These are phyloP conservation scores for Prosopis cineraria DNA, from an alignment of 306 rosid genomes.

Conservation along the genomic window DNA sequence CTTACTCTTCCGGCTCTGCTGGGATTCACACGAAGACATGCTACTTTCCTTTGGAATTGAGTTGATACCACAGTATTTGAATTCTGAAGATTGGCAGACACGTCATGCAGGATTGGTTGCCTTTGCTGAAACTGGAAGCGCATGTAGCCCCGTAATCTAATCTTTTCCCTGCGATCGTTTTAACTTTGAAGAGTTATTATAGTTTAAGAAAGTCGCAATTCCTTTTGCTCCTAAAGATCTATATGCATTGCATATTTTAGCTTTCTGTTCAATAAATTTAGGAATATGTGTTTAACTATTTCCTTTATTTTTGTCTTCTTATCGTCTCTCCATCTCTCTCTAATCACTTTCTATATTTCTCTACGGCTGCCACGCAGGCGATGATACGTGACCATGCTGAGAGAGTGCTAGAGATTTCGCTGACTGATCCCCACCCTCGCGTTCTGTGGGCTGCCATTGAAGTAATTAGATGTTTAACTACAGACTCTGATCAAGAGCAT, in stretches of 20 bases:
- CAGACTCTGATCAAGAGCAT: too few species aligned
- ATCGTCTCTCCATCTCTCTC: background rate
- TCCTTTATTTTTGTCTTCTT: background rate
- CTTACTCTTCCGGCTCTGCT: conserved; percentile 16
- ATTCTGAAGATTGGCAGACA: conserved; percentile 17
- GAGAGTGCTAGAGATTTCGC: background rate
- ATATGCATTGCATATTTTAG: background rate
- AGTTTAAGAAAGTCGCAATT: background rate
- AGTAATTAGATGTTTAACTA: background rate
- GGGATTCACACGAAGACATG: background rate
- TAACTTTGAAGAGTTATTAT: background rate
- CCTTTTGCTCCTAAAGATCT: background rate
- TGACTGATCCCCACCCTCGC: conserved; percentile 28
- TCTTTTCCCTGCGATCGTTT: background rate
- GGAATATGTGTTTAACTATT: background rate
- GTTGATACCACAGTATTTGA: background rate
- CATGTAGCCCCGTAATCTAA: background rate
- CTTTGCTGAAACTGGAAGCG: background rate
- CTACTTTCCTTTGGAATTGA: background rate
- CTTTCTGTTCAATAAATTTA: background rate
- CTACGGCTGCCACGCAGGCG: conserved; percentile 12
- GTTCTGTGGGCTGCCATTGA: conserved; percentile 31
- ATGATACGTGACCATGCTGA: background rate
- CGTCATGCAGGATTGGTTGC: conserved; percentile 25
- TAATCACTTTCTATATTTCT: background rate